Evolutionary conservation across 2,329 filamentous ascomycete genomes (phyloP).

Genomic region (Fusarium torulosum): DNA sequence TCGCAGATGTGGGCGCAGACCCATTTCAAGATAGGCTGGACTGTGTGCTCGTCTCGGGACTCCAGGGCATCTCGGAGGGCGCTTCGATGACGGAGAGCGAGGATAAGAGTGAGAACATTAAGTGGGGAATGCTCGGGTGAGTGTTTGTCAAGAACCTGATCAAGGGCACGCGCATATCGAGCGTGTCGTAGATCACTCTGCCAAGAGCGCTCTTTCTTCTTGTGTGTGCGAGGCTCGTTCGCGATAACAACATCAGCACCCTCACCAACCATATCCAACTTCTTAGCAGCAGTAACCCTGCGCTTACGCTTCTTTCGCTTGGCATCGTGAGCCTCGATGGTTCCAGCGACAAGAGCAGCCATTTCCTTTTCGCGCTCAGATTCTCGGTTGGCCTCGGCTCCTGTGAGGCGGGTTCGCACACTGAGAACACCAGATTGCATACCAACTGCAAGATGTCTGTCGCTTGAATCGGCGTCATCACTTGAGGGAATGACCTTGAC

Average conservation of each 20-base stretch:
- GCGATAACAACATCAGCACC: conserved; percentile 91
- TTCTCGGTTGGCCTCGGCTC: conserved; percentile 81
- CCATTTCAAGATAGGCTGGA: conserved; percentile 88
- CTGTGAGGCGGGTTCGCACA: conserved; percentile 87
- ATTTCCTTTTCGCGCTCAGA: conserved; percentile 86
- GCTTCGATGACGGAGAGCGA: conserved; percentile 87
- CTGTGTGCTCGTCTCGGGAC: conserved; percentile 81
- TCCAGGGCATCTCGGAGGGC: conserved; percentile 85
- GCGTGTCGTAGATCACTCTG: conserved; percentile 84
- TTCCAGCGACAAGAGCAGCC: conserved; percentile 82
- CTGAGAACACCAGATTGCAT: conserved; percentile 95
- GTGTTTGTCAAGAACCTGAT: conserved; percentile 75
- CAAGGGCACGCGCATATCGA: conserved; percentile 81
- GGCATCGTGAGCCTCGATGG: conserved; percentile 81
- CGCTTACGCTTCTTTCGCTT: conserved; percentile 77
- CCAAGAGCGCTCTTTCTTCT: conserved; percentile 78
- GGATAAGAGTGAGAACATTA: conserved; percentile 80
- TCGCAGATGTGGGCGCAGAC: conserved; percentile 83
- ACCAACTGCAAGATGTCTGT: conserved; percentile 94
- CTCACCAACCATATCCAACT: conserved; percentile 86
- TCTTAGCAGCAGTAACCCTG: conserved; percentile 58
- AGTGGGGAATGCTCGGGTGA: conserved; percentile 68
- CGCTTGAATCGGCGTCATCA: conserved; percentile 67
- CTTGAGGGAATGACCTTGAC: conserved; percentile 75
- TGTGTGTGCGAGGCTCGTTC: conserved; percentile 66